A percentile compares a stretch with the other conserved stretches of the same genome.
Evolutionary conservation across 1,284 basidiomycete genomes (phyloP).

Genomic region (Ceratobasidium papillatum): DNA sequence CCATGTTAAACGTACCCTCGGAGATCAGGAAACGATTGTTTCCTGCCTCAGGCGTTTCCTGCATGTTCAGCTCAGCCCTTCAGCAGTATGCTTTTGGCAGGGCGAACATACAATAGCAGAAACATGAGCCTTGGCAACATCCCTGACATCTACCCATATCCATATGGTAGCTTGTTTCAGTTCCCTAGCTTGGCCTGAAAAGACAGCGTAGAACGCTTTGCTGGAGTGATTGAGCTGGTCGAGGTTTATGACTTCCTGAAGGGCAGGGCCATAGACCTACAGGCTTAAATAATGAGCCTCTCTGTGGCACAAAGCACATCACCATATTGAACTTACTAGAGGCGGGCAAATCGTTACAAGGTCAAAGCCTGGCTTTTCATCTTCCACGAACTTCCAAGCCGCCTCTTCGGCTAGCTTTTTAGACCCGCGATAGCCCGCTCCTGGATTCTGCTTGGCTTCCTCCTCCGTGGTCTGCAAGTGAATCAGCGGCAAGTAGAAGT

Average conservation of each 20-base stretch:
- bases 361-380: constrained; percentile 43
- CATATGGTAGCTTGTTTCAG: not conserved
- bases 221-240: constrained; percentile 32
- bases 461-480: constrained; percentile 33
- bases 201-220: constrained; percentile 31
- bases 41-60: constrained; percentile 34
- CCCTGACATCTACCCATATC: constrained; percentile 39
- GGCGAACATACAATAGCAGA: constrained; percentile 3
- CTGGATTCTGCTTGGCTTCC: constrained; percentile 7
- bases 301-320: not conserved
- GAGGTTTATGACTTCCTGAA: constrained; percentile 39
- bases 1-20: constrained; percentile 39
- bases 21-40: constrained; percentile 40
- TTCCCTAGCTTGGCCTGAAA: constrained; percentile 23
- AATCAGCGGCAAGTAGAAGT: not conserved
- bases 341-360: constrained; percentile 44
- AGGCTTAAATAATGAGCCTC: not conserved
- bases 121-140: constrained; percentile 27
- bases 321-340: constrained; percentile 29
- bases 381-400: constrained; percentile 45
- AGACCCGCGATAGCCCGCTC: constrained; percentile 47
- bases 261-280: constrained; percentile 40
- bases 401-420: constrained; percentile 49
- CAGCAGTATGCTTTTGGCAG: not conserved
- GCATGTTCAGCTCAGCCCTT: not conserved